Conservation (phyloP, 106 monocot species). For the Acanthochlamys bracteata region DNA sequence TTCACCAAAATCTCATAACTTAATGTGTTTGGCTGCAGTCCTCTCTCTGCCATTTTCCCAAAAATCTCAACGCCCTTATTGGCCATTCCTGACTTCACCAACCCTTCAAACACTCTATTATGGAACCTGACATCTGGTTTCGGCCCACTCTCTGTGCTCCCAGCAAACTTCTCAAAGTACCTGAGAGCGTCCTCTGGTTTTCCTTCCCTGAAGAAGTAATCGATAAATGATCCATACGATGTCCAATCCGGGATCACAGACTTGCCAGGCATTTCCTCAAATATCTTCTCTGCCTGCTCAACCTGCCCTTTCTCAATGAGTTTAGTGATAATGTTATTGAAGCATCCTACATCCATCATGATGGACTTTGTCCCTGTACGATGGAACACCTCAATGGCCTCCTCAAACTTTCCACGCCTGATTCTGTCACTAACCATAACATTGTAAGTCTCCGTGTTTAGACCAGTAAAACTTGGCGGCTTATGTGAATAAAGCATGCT, state of each 20-base stretch:
- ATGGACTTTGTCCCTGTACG: slow-evolving; percentile 52
- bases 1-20: slow-evolving; percentile 53
- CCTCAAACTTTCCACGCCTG: slow-evolving; percentile 50
- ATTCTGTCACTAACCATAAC: slow-evolving; percentile 89
- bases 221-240: slow-evolving; percentile 62
- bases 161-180: slow-evolving; percentile 51
- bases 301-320: slow-evolving; percentile 59
- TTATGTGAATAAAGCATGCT: slow-evolving; percentile 60
- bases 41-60: slow-evolving; percentile 52
- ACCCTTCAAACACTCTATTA: slow-evolving; percentile 66
- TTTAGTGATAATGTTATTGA: slow-evolving; percentile 87
- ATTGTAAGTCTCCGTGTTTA: slow-evolving; percentile 80
- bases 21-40: slow-evolving; percentile 29
- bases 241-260: slow-evolving; percentile 51
- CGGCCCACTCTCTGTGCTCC: slow-evolving; percentile 33
- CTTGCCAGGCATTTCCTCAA: slow-evolving; percentile 66
- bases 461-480: slow-evolving; percentile 44
- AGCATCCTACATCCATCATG: slow-evolving; percentile 77
- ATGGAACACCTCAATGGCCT: slow-evolving; percentile 78
- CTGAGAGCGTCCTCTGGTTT: slow-evolving; percentile 50
- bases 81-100: slow-evolving; percentile 45
- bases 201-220: slow-evolving; percentile 48
- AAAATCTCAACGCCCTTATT: slow-evolving; percentile 49
- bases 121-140: slow-evolving; percentile 47
- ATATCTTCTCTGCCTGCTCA: slow-evolving; percentile 60